These are phyloP conservation scores for Staphylotrichum longicolle DNA, from an alignment of 495 filamentous ascomycete genomes.

Conservation along the genomic window DNA sequence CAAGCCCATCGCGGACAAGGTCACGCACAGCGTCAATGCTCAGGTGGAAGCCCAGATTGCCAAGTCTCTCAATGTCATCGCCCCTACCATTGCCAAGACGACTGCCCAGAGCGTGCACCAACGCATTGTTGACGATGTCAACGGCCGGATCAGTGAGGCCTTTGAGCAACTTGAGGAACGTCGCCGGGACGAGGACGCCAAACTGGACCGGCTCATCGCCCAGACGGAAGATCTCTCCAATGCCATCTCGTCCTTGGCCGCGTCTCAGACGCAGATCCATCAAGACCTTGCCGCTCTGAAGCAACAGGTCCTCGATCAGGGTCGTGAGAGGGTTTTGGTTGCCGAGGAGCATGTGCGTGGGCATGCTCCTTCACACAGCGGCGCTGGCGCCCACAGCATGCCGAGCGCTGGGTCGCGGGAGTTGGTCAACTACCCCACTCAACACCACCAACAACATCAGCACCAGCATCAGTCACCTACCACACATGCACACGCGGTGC, in stretches of 20 bases:
- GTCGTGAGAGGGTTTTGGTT: conserved; percentile 19
- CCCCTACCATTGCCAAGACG: conserved; percentile 60
- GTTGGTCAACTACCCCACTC: conserved; percentile 28
- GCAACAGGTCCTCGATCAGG: conserved; percentile 29
- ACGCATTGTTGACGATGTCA: conserved; percentile 34
- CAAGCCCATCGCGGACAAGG: conserved; percentile 66
- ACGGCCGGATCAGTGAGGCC: conserved; percentile 35
- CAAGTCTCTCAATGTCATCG: conserved; percentile 59
- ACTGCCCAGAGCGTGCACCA: conserved; percentile 60
- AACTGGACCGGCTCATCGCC: conserved; percentile 78
- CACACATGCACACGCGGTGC: conserved; percentile 33
- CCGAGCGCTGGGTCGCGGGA: conserved; percentile 21
- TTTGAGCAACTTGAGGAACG: conserved; percentile 61
- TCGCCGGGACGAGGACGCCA: conserved; percentile 65
- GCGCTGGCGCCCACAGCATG: conserved; percentile 26
- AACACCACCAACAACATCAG: conserved; percentile 21
- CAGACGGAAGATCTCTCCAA: conserved; percentile 69
- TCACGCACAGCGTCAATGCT: conserved; percentile 61
- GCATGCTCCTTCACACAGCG: conserved; percentile 25
- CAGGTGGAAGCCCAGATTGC: conserved; percentile 67
- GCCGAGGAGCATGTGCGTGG: conserved; percentile 14
- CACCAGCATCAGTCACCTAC: conserved; percentile 23
- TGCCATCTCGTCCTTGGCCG: conserved; percentile 68
- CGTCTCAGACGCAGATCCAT: conserved; percentile 51
- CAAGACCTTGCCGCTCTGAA: conserved; percentile 27